phyloP scores from a whole-genome alignment of 352 stramenopile species.

The Phytophthora sp. region DNA sequence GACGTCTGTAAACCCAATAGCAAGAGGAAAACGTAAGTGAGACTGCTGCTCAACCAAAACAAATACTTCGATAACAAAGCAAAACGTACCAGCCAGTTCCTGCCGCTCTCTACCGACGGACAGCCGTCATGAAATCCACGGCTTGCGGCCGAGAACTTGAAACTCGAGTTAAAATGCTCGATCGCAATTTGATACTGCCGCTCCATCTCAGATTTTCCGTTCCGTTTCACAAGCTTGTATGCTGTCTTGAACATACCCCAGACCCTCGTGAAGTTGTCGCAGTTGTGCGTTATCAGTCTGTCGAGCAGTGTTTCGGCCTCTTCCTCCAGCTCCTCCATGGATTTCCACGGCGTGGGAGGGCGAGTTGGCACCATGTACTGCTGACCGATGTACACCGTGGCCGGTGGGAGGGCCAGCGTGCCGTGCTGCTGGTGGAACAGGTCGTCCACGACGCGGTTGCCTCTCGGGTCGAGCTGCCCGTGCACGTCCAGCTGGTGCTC shows the following conservation, averaged over 20 bases:
- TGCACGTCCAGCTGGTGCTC: constrained; percentile 69
- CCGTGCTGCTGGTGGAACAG: constrained; percentile 43
- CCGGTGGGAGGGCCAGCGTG: constrained; percentile 36
- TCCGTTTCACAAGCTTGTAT: constrained; percentile 43
- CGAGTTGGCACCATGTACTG: constrained; percentile 44
- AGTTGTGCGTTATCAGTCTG: constrained; percentile 23
- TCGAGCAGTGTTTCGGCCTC: constrained; percentile 40
- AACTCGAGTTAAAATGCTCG: constrained; percentile 62
- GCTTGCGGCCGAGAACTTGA: constrained; percentile 42
- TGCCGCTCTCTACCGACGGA: constrained; percentile 39
- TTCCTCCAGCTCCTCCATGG: constrained; percentile 44
- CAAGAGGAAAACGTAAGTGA: constrained; percentile 5
- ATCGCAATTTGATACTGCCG: constrained; percentile 62
- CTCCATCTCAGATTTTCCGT: constrained; percentile 47
- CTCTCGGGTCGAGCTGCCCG: constrained; percentile 41
- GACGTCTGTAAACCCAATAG: constrained; percentile 32
- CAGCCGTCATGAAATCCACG: constrained; percentile 35
- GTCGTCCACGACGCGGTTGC: constrained; percentile 44
- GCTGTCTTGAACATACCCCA: constrained; percentile 45
- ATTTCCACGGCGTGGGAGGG: constrained; percentile 50
- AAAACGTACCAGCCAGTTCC: constrained; percentile 64
- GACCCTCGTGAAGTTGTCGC: constrained; percentile 2
- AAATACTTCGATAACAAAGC: no score
- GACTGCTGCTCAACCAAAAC: not conserved
- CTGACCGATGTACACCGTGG: constrained; percentile 60